phyloP scores from a whole-genome alignment of 108 stramenopile species.

The Thalassiosira profunda region DNA sequence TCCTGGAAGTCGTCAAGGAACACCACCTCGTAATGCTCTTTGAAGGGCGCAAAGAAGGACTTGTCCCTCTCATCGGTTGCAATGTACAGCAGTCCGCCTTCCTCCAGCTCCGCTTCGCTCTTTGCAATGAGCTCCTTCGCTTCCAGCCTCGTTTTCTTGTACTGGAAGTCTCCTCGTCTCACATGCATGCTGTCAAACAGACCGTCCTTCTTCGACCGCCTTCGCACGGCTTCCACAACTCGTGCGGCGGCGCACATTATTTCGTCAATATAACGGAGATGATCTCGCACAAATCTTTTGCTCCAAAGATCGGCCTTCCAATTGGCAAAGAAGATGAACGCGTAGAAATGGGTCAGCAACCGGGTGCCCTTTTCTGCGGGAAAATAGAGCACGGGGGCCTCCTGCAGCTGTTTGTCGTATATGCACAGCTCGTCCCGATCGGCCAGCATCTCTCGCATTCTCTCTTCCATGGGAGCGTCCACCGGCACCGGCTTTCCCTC shows the following conservation, averaged over 20 bases:
- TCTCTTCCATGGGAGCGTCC: slow-evolving; percentile 54
- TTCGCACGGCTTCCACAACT: slow-evolving; percentile 76
- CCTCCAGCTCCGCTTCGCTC: slow-evolving; percentile 63
- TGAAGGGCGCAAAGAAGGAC: slow-evolving; percentile 76
- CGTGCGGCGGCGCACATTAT: slow-evolving; percentile 92
- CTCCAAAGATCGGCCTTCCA: slow-evolving; percentile 82
- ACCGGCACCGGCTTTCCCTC: slow-evolving; percentile 61
- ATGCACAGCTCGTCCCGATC: slow-evolving; percentile 65
- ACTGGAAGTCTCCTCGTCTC: slow-evolving; percentile 87
- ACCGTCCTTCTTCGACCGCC: slow-evolving; percentile 33
- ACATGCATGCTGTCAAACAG: slow-evolving; percentile 86
- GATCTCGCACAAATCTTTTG: slow-evolving; percentile 90
- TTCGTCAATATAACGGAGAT: slow-evolving; percentile 87
- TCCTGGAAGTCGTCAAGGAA: slow-evolving; percentile 81
- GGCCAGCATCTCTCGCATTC: slow-evolving; percentile 71
- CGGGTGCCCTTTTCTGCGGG: slow-evolving; percentile 56
- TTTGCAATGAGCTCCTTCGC: slow-evolving; percentile 73
- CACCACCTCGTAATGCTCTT: slow-evolving; percentile 53
- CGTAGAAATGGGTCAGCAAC: slow-evolving; percentile 87
- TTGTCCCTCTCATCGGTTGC: slow-evolving; percentile 90
- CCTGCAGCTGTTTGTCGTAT: slow-evolving; percentile 73
- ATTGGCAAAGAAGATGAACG: slow-evolving; percentile 80
- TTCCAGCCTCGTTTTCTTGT: slow-evolving; percentile 68
- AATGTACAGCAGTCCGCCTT: slow-evolving; percentile 70
- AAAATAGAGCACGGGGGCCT: slow-evolving; percentile 75